Conservation (phyloP, 331 rosid species). For the Pyrus hybrid region DNA sequence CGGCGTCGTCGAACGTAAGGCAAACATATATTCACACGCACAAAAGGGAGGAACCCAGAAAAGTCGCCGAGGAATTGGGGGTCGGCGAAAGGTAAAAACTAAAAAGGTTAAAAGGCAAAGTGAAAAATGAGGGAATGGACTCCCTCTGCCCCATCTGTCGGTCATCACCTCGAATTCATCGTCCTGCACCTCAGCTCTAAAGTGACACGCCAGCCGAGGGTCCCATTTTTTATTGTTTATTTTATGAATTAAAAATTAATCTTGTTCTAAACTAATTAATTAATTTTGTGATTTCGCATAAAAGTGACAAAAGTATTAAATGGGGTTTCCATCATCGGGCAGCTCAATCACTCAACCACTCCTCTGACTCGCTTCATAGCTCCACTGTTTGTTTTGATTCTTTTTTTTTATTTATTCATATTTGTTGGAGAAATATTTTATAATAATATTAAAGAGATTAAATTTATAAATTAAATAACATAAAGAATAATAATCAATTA, state of each 20-base stretch:
- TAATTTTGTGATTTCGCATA: not conserved
- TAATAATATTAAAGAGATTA: too few relatives aligned
- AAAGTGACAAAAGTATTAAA: slow-evolving; percentile 35
- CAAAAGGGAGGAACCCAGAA: slow-evolving; percentile 3
- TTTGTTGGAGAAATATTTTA: too few relatives aligned
- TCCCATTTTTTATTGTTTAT: not conserved
- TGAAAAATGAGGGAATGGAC: slow-evolving; percentile 27
- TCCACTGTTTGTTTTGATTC: slow-evolving; percentile 55
- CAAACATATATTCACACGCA: not conserved
- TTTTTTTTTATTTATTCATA: slow-evolving; percentile 9
- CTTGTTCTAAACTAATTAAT: not conserved
- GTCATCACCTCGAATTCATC: slow-evolving; percentile 62
- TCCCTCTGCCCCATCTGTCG: slow-evolving; percentile 51
- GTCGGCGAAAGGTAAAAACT: slow-evolving; percentile 12
- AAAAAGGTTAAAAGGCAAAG: slow-evolving; percentile 5
- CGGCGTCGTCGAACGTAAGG: not conserved
- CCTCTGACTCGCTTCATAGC: slow-evolving; percentile 63
- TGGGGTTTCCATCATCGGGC: slow-evolving; percentile 56
- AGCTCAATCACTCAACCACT: slow-evolving; percentile 66
- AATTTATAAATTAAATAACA: too few relatives aligned
- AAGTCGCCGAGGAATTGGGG: not conserved
- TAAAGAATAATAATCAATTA: too few relatives aligned
- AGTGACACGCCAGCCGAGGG: slow-evolving; percentile 56
- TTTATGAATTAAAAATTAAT: too few relatives aligned
- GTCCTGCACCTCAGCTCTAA: slow-evolving; percentile 29